These are phyloP conservation scores for Tieghemostelium lacteum DNA, from an alignment of 78 protist genomes.

Conservation along the genomic window DNA sequence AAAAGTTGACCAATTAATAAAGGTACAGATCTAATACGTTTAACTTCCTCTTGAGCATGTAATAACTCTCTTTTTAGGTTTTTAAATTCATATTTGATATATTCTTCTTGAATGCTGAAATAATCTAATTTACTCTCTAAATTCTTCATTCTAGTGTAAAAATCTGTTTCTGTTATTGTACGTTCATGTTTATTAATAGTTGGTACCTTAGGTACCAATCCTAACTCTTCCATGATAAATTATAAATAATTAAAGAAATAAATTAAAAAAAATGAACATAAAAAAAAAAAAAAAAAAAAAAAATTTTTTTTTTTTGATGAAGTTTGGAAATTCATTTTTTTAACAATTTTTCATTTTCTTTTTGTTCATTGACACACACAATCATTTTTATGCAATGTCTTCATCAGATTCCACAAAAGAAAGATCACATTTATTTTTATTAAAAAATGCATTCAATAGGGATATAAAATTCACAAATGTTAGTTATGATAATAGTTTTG, in stretches of 20 bases:
- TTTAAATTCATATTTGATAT: constrained; percentile 96
- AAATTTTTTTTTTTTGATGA: background rate
- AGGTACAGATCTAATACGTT: constrained; percentile 99
- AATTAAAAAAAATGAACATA: background rate
- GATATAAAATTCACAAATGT: constrained; percentile 64
- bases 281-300: background rate
- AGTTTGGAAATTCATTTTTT: background rate
- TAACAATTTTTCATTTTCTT: background rate
- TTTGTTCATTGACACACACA: background rate
- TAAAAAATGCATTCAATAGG: constrained; percentile 42
- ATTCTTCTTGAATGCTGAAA: constrained; percentile 93
- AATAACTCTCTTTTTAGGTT: constrained; percentile 96
- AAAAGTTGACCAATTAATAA: constrained; percentile 99
- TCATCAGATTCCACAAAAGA: background rate
- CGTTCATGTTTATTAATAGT: constrained; percentile 7
- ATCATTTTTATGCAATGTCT: background rate
- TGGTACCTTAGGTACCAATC: constrained; percentile 33
- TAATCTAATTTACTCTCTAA: constrained; percentile 93
- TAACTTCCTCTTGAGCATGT: constrained; percentile 99
- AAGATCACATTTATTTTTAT: constrained; percentile 39
- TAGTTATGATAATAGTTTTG: background rate
- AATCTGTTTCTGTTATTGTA: constrained; percentile 53
- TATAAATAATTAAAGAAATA: constrained; percentile 11
- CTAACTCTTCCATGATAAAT: constrained; percentile 74
- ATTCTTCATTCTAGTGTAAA: constrained; percentile 82